Conservation (phyloP, 495 filamentous ascomycete genomes). For the Astrocystis sublimbata region DNA sequence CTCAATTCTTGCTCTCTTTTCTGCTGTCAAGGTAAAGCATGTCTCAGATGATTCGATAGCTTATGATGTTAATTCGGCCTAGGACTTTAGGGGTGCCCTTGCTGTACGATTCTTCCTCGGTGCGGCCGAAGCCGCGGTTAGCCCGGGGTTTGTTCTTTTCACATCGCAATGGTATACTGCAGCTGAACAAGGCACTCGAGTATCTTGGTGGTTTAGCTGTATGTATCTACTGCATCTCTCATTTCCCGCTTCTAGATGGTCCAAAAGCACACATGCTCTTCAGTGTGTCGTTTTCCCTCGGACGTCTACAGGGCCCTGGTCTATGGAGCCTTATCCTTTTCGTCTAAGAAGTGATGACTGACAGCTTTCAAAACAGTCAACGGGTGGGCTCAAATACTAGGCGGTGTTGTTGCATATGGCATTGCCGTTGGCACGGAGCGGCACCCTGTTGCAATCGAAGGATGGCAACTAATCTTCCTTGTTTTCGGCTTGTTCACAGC, state of each 20-base stretch:
- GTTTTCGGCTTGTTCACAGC: constrained; percentile 64
- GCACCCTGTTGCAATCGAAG: constrained; percentile 55
- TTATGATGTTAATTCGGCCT: constrained; percentile 16
- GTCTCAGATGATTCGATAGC: neutral
- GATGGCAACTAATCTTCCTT: constrained; percentile 71
- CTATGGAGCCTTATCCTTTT: no score
- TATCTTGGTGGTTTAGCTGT: constrained; percentile 65
- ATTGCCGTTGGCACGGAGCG: constrained; percentile 59
- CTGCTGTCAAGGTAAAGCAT: constrained; percentile 36
- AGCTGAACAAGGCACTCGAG: constrained; percentile 57
- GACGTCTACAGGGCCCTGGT: no score
- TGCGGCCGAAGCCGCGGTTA: constrained; percentile 62
- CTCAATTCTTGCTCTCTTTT: constrained; percentile 54
- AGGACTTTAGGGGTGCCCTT: constrained; percentile 47
- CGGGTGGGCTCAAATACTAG: constrained; percentile 61
- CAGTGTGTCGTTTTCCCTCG: no score
- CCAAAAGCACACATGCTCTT: no score
- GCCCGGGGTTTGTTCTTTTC: constrained; percentile 63
- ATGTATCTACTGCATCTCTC: no score
- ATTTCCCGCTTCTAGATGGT: no score
- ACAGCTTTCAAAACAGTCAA: no score
- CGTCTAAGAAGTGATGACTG: no score
- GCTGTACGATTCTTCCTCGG: constrained; percentile 63
- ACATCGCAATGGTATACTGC: constrained; percentile 68
- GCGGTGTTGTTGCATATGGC: constrained; percentile 64